phyloP scores from a whole-genome alignment of 176 grass and related monocot species.

The Bolboschoenus planiculmis region DNA sequence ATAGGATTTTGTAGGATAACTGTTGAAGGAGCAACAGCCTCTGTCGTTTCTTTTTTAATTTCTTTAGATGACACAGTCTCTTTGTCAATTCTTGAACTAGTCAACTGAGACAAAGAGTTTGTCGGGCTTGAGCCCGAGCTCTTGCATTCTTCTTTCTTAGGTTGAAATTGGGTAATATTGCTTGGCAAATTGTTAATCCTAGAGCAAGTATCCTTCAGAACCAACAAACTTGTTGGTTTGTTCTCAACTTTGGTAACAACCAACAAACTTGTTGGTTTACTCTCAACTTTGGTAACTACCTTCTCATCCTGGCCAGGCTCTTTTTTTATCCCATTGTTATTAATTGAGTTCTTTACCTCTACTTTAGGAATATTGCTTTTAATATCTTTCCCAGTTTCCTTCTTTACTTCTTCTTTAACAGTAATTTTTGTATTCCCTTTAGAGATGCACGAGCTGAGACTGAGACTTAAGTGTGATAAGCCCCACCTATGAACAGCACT shows the following conservation, averaged over 20 bases:
- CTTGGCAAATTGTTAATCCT: neutral
- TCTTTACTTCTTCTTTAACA: constrained; percentile 19
- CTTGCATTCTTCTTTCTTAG: constrained; percentile 9
- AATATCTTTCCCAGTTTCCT: constrained; percentile 18
- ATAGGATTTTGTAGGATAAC: constrained; percentile 8
- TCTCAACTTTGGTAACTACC: neutral
- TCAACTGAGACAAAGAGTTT: neutral
- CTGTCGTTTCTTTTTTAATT: neutral
- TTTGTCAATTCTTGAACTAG: neutral
- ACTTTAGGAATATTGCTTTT: neutral
- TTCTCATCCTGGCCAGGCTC: neutral
- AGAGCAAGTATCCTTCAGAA: constrained; percentile 1
- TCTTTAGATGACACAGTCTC: neutral
- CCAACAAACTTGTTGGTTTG: constrained; percentile 17
- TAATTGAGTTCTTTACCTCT: neutral
- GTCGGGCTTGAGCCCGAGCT: neutral
- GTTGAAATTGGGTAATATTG: constrained; percentile 3
- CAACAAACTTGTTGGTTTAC: constrained; percentile 13
- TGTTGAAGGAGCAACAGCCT: neutral
- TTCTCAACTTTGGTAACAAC: neutral
- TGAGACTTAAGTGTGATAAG: constrained; percentile 64
- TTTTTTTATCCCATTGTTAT: neutral
- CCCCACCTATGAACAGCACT: constrained; percentile 92
- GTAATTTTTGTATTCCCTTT: constrained; percentile 32
- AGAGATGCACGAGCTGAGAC: constrained; percentile 61